A percentile compares a stretch with the other conserved stretches of the same genome.
Conservation (phyloP, 2,329 filamentous ascomycete genomes). For the Exophiala sp. region DNA sequence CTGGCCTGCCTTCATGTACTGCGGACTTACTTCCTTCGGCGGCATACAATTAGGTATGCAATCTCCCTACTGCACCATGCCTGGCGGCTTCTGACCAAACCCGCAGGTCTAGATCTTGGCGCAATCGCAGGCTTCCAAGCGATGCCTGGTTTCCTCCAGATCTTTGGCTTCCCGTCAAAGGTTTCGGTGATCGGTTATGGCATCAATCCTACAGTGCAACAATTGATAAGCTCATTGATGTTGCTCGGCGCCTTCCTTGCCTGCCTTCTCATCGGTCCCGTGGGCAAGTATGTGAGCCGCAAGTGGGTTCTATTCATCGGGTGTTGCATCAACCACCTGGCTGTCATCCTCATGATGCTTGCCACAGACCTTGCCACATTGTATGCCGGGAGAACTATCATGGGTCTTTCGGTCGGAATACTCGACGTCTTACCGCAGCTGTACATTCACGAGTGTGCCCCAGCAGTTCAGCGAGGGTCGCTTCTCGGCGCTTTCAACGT, state of each 20-base stretch:
- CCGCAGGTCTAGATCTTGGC: constrained; percentile 5
- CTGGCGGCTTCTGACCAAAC: not conserved
- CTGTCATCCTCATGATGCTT: constrained; percentile 59
- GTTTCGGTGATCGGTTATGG: constrained; percentile 22
- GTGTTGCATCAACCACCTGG: constrained; percentile 47
- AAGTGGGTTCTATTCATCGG: constrained; percentile 43
- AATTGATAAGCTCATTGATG: constrained; percentile 49
- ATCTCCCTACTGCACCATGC: not conserved
- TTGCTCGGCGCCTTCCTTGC: constrained; percentile 43
- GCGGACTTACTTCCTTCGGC: not conserved
- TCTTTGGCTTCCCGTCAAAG: constrained; percentile 47
- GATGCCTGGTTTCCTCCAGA: constrained; percentile 50
- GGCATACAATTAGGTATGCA: not conserved
- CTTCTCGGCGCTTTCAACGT: constrained; percentile 49
- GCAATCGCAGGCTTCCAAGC: constrained; percentile 5
- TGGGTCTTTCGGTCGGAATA: constrained; percentile 55
- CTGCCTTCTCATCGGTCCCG: constrained; percentile 34
- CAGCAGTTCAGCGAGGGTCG: constrained; percentile 48
- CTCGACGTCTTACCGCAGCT: constrained; percentile 55
- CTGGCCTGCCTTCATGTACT: not conserved
- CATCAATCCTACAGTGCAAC: constrained; percentile 44
- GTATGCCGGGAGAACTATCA: constrained; percentile 53
- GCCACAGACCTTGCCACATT: constrained; percentile 51
- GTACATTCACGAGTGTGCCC: constrained; percentile 50
- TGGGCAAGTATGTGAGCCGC: constrained; percentile 42